These are phyloP conservation scores for Rosa lucieae DNA, from an alignment of 306 rosid species.

Conservation along the genomic window DNA sequence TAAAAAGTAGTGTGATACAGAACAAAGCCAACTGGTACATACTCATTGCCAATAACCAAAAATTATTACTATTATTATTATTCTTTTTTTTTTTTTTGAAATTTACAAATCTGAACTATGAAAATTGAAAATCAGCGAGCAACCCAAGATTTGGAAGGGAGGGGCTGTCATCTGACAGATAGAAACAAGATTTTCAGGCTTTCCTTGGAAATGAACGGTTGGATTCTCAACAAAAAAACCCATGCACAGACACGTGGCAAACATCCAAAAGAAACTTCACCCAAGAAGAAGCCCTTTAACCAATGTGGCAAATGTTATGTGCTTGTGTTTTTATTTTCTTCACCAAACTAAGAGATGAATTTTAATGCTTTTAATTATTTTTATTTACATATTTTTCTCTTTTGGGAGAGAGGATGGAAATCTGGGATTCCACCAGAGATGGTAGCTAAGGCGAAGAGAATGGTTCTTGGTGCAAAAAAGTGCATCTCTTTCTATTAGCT, in stretches of 20 bases:
- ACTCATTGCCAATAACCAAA: background rate
- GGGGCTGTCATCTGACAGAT: background rate
- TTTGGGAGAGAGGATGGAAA: background rate
- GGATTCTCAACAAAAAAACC: background rate
- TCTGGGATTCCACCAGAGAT: background rate
- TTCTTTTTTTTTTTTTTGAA: background rate
- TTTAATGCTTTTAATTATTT: background rate
- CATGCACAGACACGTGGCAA: constrained; percentile 35
- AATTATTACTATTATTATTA: background rate
- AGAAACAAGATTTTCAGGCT: background rate
- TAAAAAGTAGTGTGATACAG: background rate
- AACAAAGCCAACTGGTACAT: background rate
- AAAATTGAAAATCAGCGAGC: constrained; percentile 2
- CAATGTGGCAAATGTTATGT: background rate
- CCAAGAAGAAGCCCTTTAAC: background rate
- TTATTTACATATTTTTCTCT: background rate
- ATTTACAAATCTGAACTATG: background rate
- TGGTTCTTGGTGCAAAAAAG: background rate
- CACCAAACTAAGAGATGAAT: background rate
- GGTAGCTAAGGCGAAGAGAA: background rate
- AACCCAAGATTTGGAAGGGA: constrained; percentile 27
- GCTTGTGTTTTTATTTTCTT: background rate
- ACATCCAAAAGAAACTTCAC: constrained; percentile 3
- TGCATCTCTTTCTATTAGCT: background rate
- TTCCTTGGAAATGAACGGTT: constrained; percentile 7